Percentiles rank a stretch among this genome's conserved stretches.
These are phyloP conservation scores for Baorangia bicolor DNA, from an alignment of 768 basidiomycete species.

Conservation along the genomic window DNA sequence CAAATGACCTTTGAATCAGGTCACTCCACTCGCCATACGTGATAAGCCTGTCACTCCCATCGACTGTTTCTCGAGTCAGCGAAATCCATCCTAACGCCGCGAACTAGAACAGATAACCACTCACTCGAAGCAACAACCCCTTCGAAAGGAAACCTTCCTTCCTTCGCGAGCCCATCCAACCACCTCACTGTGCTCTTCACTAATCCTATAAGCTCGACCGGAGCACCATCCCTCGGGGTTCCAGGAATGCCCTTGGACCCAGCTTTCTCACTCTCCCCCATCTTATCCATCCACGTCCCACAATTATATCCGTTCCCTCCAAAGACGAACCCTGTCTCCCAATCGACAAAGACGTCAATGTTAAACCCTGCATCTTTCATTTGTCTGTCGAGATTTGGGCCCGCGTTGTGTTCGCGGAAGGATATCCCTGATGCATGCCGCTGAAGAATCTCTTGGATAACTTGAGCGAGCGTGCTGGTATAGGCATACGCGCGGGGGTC, in stretches of 20 bases:
- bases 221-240: constrained; percentile 93
- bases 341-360: constrained; percentile 92
- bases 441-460: constrained; percentile 95
- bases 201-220: constrained; percentile 92
- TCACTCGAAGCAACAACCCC: constrained; percentile 80
- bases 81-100: neutral
- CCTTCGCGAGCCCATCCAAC: constrained; percentile 65
- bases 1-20: constrained; percentile 84
- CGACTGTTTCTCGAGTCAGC: constrained; percentile 45
- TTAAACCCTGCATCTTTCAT: constrained; percentile 93
- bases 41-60: constrained; percentile 64
- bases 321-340: constrained; percentile 86
- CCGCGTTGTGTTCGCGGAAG: constrained; percentile 96
- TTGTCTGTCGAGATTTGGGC: constrained; percentile 95
- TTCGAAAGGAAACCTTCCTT: constrained; percentile 82
- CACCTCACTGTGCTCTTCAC: constrained; percentile 92
- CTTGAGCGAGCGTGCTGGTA: constrained; percentile 84
- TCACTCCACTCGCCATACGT: constrained; percentile 90
- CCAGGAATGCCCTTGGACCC: constrained; percentile 96
- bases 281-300: constrained; percentile 99
- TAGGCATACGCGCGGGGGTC: constrained; percentile 80
- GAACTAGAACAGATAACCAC: constrained; percentile 28
- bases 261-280: constrained; percentile 90
- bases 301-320: constrained; percentile 88
- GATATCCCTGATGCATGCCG: constrained; percentile 89